phyloP scores from a whole-genome alignment of 371 early-diverging fungal species.

The Mortierella sp. region DNA sequence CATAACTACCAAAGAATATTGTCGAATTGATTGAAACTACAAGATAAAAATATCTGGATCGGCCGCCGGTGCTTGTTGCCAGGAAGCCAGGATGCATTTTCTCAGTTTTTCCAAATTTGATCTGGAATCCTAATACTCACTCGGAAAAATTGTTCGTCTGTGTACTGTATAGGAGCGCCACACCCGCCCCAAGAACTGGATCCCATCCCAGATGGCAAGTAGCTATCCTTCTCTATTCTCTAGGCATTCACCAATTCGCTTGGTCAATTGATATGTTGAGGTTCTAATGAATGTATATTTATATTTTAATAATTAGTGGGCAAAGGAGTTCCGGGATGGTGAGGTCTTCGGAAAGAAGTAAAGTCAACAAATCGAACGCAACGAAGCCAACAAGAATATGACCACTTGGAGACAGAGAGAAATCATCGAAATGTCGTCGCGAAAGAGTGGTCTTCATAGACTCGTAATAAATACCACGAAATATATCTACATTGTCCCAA shows the following conservation, averaged over 20 bases:
- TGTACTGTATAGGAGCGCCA: constrained; percentile 61
- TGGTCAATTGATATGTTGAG: too few species aligned
- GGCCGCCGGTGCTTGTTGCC: too few species aligned
- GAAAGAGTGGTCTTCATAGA: constrained; percentile 1
- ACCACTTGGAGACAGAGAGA: background rate
- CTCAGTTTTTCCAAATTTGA: background rate
- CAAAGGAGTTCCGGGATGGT: constrained; percentile 79
- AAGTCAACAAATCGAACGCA: background rate
- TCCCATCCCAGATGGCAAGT: constrained; percentile 83
- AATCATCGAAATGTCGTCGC: background rate
- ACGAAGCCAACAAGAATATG: background rate
- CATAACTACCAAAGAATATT: too few species aligned
- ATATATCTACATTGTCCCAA: background rate
- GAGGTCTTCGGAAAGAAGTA: constrained; percentile 58
- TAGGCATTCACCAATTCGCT: too few species aligned
- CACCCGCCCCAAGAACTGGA: constrained; percentile 82
- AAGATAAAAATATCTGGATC: too few species aligned
- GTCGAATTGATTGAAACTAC: too few species aligned
- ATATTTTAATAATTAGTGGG: constrained; percentile 64
- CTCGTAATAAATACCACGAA: constrained; percentile 2
- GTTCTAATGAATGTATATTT: background rate
- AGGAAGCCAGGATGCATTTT: too few species aligned
- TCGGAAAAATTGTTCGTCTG: background rate
- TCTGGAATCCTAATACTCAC: background rate
- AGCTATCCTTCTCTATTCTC: background rate